A percentile compares a stretch with the other conserved stretches of the same genome.
Conservation (phyloP, 371 early-diverging fungal genomes). For the Fennellomyces sp. region DNA sequence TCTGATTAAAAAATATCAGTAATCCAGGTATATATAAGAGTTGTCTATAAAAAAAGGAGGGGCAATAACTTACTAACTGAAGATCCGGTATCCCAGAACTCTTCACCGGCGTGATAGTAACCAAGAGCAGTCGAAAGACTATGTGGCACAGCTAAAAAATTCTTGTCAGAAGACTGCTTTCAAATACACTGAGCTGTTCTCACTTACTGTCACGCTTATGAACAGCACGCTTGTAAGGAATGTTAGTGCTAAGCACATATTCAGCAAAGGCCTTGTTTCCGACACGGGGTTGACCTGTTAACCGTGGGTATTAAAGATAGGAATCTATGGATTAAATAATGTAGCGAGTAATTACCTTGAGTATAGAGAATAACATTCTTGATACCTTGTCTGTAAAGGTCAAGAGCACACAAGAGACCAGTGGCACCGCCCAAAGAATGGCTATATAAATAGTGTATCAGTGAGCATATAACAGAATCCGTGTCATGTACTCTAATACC, state of each 20-base stretch:
- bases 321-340: not conserved
- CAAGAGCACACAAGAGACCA: constrained; percentile 19
- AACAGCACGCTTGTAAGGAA: constrained; percentile 16
- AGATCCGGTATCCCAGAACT: constrained; percentile 18
- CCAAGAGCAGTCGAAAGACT: constrained; percentile 8
- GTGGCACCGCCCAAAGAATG: constrained; percentile 25
- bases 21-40: not conserved
- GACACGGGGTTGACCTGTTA: constrained; percentile 14
- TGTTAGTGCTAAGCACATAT: constrained; percentile 16
- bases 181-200: not conserved
- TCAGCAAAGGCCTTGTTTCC: constrained; percentile 21
- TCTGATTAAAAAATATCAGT: not conserved
- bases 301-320: no score
- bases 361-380: not conserved
- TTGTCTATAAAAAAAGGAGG: not conserved
- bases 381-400: constrained; percentile 19
- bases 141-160: constrained; percentile 6
- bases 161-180: not conserved
- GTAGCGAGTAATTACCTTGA: not conserved
- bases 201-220: constrained; percentile 25
- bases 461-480: not conserved
- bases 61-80: constrained; percentile 3
- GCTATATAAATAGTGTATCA: not conserved
- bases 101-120: constrained; percentile 21
- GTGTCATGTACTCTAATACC: not conserved